Evolutionary conservation across 345 rosid genomes (phyloP), one percentile per base, ranked within the genome.

Genomic region (Citrus trifoliata): DNA sequence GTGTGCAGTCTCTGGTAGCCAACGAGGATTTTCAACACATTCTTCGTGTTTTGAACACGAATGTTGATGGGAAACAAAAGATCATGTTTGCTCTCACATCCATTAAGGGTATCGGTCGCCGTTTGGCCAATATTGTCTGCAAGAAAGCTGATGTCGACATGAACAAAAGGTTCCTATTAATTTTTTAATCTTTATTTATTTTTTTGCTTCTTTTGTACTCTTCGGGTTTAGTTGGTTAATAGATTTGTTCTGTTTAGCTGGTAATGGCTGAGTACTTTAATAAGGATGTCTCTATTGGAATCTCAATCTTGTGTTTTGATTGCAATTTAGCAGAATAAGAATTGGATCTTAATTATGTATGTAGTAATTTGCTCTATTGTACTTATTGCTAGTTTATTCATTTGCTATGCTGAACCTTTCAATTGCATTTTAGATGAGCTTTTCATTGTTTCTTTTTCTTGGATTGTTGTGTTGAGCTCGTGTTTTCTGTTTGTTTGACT

Each of bases 141-240:
- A 85, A 85, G 86, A 85, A 83, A 69, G 88, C 88, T 21, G 88
- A 85, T 53, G 84, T 85, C 42, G 86, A 83, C 82, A 85, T 85
- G 88, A 85, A 83, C 75, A 85, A 85, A 67, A 83, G 88, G 86
- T 85, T 25, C 33, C 9, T 28, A 28, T 51, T 53, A 5, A 12
- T 13, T 3, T 4, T 33, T 65, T 28, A 2, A 18, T 66, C 16
- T 4, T 51, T 24, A 7, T 33, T 13, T 10, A 7, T 6, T 7
- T 13, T 22, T 63, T 13, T 68, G 55, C 48, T 67, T 40, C 25
- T 37, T 7, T 35, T 69, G 5, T 24, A 5, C 25, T 18, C 7
- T 24, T 30, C 10, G 12, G 30, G 18, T 22, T 38, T 40, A 3
- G 42, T 42, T 19, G 22, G 33, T 70, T 27, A 8, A 24, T 48